Base-by-base conservation (phyloP, 2,329 filamentous ascomycete genomes). In the Colletotrichum costaricense region DNA sequence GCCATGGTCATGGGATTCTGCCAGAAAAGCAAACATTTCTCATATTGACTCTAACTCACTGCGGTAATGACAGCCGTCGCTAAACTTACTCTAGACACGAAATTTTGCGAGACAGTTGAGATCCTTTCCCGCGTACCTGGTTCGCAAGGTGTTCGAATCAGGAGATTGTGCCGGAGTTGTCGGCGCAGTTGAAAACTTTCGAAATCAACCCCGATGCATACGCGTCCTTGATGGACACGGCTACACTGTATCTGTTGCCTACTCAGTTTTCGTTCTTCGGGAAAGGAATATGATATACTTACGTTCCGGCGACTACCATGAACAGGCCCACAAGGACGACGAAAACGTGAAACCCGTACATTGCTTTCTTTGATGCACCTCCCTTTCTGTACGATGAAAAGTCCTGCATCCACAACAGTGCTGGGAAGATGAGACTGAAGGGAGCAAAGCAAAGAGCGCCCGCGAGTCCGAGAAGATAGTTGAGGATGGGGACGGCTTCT, bases 401-500 rank as follows among this genome's bases (percentile, higher is more conserved):
- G 62, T 80, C 78, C 12, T 77, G 73, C 73, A 77, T 74, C 77
- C 77, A 78, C 22, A 81, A 75, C 22, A 79, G 72, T 5, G 75
- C 79, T 1, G 79, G 80, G 55, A 80, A 75, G 8, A 79, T 75
- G 1, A 80, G 68, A 49, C 75, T 78, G n/a, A 81, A 79, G 42
- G 79, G 79, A 0, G 80, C 80, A 56, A 78, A 79, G 55, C 79
- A 81, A 3, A 81, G 62, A 1, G 79, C 76, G 2, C 79, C 80
- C 5, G 85, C 81, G 59, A 89, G 85, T 1, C 86, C 86, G 52
- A 89, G 84, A 5, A 89, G 78, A 69, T 88, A 88, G 73, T 85
- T 86, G 78, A 89, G 88, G 30, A 88, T 85, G 1, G 88, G 88
- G 24, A 89, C 86, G 5, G 86, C 85, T 1, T 86, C 83, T 4